phyloP scores from a whole-genome alignment of 2,329 filamentous ascomycete genomes.

The Penicillium sclerotiorum region DNA sequence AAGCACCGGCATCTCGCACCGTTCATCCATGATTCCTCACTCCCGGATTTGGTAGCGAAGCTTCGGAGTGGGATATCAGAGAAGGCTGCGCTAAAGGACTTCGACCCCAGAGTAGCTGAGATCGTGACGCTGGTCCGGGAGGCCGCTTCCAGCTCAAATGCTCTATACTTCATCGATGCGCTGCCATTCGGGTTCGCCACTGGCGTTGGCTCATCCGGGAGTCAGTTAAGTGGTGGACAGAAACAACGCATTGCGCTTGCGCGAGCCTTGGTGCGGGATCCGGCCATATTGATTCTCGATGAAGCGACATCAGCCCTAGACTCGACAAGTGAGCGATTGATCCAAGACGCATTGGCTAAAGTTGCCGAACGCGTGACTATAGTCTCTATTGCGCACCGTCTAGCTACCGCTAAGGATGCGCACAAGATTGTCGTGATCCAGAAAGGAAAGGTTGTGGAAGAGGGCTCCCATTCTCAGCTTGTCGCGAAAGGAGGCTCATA shows the following conservation, averaged over 20 bases:
- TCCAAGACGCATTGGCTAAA: conserved; percentile 36
- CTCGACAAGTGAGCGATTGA: conserved; percentile 38
- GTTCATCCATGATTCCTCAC: conserved; percentile 28
- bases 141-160: conserved; percentile 13
- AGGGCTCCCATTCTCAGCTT: conserved; percentile 38
- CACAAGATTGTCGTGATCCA: conserved; percentile 43
- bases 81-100: conserved; percentile 24
- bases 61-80: conserved; percentile 28
- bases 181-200: conserved; percentile 16
- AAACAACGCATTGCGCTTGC: conserved; percentile 90
- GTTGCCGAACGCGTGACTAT: conserved; percentile 34
- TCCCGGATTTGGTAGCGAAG: conserved; percentile 29
- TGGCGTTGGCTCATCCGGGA: conserved; percentile 21
- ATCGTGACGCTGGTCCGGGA: conserved; percentile 12
- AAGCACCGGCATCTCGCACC: conserved; percentile 28
- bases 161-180: conserved; percentile 15
- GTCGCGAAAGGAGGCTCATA: conserved; percentile 45
- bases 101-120: conserved; percentile 28
- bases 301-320: conserved; percentile 45
- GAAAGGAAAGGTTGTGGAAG: conserved; percentile 35
- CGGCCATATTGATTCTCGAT: conserved; percentile 66
- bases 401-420: conserved; percentile 40
- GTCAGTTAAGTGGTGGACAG: conserved; percentile 65
- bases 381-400: conserved; percentile 41
- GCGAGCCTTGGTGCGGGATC: conserved; percentile 79